Evolutionary conservation across 768 basidiomycete genomes (phyloP).

Genomic region (Boletus pseudopeckii): DNA sequence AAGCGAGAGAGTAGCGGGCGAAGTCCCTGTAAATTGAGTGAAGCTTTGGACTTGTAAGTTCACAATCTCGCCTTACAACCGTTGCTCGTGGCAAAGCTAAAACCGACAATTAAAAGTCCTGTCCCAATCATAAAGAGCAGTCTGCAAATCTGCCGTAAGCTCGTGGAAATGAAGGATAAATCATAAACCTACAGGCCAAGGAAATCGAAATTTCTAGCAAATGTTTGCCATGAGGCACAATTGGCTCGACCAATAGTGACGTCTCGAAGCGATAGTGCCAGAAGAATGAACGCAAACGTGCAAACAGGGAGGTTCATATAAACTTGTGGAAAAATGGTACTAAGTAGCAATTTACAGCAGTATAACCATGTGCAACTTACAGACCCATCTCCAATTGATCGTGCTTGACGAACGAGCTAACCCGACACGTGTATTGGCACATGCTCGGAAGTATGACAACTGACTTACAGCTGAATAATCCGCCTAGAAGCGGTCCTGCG

Average conservation of each 20-base stretch:
- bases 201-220: constrained; percentile 67
- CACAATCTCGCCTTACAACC: constrained; percentile 54
- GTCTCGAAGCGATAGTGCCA: constrained; percentile 57
- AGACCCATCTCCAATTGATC: constrained; percentile 81
- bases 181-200: constrained; percentile 60
- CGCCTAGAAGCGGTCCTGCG: constrained; percentile 81
- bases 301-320: constrained; percentile 82
- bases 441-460: constrained; percentile 9
- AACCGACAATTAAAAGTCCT: constrained; percentile 70
- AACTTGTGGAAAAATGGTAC: constrained; percentile 43
- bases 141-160: constrained; percentile 38
- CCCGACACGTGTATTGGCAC: constrained; percentile 19
- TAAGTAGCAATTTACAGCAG: constrained; percentile 12
- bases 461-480: constrained; percentile 69
- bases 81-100: constrained; percentile 65
- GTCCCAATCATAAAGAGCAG: constrained; percentile 73
- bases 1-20: constrained; percentile 56
- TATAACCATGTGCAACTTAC: constrained; percentile 44
- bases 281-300: constrained; percentile 52
- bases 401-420: constrained; percentile 27
- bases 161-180: constrained; percentile 13
- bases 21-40: constrained; percentile 48
- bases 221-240: constrained; percentile 53
- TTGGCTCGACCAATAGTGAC: constrained; percentile 46
- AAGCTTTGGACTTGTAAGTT: constrained; percentile 6